These are phyloP conservation scores for Elsinoe fawcettii DNA, from an alignment of 2,329 filamentous ascomycete genomes.

Conservation along the genomic window DNA sequence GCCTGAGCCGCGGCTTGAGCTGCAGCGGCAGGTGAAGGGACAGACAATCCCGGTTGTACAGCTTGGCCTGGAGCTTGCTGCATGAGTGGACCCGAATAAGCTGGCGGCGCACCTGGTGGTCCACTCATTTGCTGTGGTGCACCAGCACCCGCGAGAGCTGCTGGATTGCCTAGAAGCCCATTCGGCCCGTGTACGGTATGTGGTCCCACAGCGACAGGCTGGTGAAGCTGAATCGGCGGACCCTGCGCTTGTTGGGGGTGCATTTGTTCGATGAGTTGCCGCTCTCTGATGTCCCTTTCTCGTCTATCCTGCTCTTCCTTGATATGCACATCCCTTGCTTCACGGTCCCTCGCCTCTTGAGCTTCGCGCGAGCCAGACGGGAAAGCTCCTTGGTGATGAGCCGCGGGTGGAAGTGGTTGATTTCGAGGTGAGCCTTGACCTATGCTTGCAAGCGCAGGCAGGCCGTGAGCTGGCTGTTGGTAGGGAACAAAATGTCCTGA, in stretches of 20 bases:
- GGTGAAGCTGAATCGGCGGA: slow-evolving; percentile 83
- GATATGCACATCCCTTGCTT: slow-evolving; percentile 48
- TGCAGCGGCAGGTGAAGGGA: slow-evolving; percentile 30
- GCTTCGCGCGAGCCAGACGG: slow-evolving; percentile 34
- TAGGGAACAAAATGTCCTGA: slow-evolving; percentile 34
- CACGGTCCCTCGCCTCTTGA: slow-evolving; percentile 42
- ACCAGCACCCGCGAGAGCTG: slow-evolving; percentile 42
- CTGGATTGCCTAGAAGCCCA: slow-evolving; percentile 62
- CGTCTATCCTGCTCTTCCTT: slow-evolving; percentile 55
- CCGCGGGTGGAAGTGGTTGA: slow-evolving; percentile 27
- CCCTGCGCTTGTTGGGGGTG: slow-evolving; percentile 80
- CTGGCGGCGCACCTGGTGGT: slow-evolving; percentile 52
- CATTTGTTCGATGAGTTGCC: slow-evolving; percentile 60
- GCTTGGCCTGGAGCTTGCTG: slow-evolving; percentile 42
- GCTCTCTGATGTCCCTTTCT: slow-evolving; percentile 55
- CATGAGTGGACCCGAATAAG: slow-evolving; percentile 52
- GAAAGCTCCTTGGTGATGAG: slow-evolving; percentile 39
- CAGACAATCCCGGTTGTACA: slow-evolving; percentile 39
- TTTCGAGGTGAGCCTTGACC: slow-evolving; percentile 38
- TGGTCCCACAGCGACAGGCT: slow-evolving; percentile 72
- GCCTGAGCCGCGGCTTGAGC: slow-evolving; percentile 45
- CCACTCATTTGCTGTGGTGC: slow-evolving; percentile 38
- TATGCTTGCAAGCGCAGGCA: slow-evolving; percentile 39
- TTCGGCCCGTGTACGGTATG: slow-evolving; percentile 89
- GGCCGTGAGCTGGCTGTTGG: slow-evolving; percentile 36